Evolutionary conservation across 768 basidiomycete species (phyloP).

Genomic region (Russula ochroleuca): DNA sequence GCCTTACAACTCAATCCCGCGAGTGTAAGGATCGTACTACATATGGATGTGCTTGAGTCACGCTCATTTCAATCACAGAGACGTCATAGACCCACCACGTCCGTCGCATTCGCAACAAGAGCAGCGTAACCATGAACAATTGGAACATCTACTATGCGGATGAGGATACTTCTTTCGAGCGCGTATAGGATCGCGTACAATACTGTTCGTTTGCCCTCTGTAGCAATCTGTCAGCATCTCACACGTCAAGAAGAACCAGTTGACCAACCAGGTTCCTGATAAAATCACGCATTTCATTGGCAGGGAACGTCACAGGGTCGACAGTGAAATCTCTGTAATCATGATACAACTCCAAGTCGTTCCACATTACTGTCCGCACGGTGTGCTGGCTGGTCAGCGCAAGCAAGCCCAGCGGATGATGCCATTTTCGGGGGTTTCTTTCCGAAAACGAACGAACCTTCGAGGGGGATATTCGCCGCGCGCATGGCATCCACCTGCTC

Average conservation of each 20-base stretch:
- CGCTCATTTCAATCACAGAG: not conserved
- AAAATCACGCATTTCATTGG: slow-evolving; percentile 48
- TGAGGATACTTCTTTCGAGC: not conserved
- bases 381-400: not conserved
- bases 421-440: not conserved
- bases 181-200: slow-evolving; percentile 33
- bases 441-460: slow-evolving; percentile 43
- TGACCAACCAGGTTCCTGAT: slow-evolving; percentile 52
- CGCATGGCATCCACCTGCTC: slow-evolving; percentile 56
- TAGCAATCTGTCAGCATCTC: not conserved
- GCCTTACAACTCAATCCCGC: slow-evolving; percentile 54
- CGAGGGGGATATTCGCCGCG: slow-evolving; percentile 69
- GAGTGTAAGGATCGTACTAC: slow-evolving; percentile 66
- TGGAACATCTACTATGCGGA: slow-evolving; percentile 49
- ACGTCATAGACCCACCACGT: slow-evolving; percentile 45
- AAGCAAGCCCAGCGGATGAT: not conserved
- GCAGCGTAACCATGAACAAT: slow-evolving; percentile 65
- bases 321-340: slow-evolving; percentile 64
- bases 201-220: slow-evolving; percentile 47
- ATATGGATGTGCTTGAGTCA: not conserved
- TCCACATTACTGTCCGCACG: slow-evolving; percentile 58
- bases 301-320: slow-evolving; percentile 61
- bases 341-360: slow-evolving; percentile 71
- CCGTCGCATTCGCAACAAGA: slow-evolving; percentile 53
- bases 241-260: not conserved